These are phyloP conservation scores for Ceratobasidium sp. DNA, from an alignment of 1,284 basidiomycete genomes.

Conservation along the genomic window DNA sequence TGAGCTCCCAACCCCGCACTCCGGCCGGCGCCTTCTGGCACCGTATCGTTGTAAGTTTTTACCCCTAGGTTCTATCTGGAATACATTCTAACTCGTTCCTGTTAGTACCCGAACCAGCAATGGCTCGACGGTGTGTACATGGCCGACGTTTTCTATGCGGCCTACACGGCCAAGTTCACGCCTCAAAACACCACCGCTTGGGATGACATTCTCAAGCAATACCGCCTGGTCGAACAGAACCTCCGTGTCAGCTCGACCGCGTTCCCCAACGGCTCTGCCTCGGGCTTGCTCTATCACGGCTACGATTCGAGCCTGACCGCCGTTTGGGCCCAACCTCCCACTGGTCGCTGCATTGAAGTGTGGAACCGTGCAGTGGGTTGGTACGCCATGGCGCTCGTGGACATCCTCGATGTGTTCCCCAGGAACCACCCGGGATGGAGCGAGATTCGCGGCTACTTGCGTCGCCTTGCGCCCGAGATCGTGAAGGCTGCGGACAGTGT, in stretches of 20 bases:
- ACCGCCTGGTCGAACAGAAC: constrained; percentile 55
- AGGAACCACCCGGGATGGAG: constrained; percentile 47
- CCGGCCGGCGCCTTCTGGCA: constrained; percentile 35
- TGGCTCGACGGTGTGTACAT: constrained; percentile 39
- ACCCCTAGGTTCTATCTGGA: neutral
- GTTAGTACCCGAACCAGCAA: constrained; percentile 36
- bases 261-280: constrained; percentile 24
- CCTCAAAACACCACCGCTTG: constrained; percentile 39
- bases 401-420: constrained; percentile 55
- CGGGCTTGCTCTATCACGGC: constrained; percentile 57
- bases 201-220: constrained; percentile 55
- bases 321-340: constrained; percentile 56
- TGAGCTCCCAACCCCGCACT: constrained; percentile 23
- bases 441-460: constrained; percentile 49
- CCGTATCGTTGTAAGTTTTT: constrained; percentile 18
- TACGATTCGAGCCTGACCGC: constrained; percentile 51
- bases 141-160: constrained; percentile 43
- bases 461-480: constrained; percentile 51
- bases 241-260: constrained; percentile 47
- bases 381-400: constrained; percentile 60
- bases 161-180: constrained; percentile 38
- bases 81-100: neutral
- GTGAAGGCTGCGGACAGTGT: constrained; percentile 52
- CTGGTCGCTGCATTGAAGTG: constrained; percentile 58
- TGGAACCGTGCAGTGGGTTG: constrained; percentile 61